A percentile compares a stretch with the other conserved stretches of the same genome.
These are phyloP conservation scores for Ramularia collo-cygni DNA, from an alignment of 2,329 filamentous ascomycete genomes.

Conservation along the genomic window DNA sequence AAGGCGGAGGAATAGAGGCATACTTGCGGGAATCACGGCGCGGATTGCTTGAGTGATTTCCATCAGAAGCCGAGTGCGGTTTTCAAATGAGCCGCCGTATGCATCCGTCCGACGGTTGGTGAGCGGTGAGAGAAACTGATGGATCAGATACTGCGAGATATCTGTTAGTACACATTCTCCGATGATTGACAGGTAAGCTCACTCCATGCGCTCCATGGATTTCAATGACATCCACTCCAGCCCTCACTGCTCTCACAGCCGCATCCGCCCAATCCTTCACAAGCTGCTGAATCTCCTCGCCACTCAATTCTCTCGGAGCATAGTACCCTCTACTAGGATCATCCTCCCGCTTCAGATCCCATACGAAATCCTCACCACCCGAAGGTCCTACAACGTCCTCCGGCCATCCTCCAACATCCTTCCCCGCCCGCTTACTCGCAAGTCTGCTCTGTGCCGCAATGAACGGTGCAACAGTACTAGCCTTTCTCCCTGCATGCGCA, in stretches of 20 bases:
- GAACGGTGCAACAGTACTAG: conserved; percentile 55
- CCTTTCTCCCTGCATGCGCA: conserved; percentile 66
- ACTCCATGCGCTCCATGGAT: conserved; percentile 69
- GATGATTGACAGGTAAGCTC: not conserved
- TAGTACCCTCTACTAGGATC: conserved; percentile 31
- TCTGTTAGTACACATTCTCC: not conserved
- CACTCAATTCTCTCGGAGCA: conserved; percentile 47
- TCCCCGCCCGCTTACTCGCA: conserved; percentile 47
- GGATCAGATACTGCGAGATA: conserved; percentile 54
- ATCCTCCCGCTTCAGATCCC: conserved; percentile 30
- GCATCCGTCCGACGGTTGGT: conserved; percentile 61
- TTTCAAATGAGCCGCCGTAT: conserved; percentile 64
- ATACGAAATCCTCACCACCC: conserved; percentile 35
- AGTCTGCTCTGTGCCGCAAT: conserved; percentile 34
- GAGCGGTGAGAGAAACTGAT: conserved; percentile 61
- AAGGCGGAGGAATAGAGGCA: conserved; percentile 67
- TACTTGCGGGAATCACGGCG: conserved; percentile 53
- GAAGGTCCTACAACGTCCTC: conserved; percentile 51
- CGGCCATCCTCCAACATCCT: conserved; percentile 46
- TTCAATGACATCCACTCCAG: conserved; percentile 71
- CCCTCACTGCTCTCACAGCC: conserved; percentile 46
- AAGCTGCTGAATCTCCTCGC: conserved; percentile 58
- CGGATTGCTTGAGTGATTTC: conserved; percentile 53
- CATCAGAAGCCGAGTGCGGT: conserved; percentile 59
- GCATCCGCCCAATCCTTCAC: conserved; percentile 58